A percentile compares a stretch with the other conserved stretches of the same genome.
These are phyloP conservation scores for Marvania coccoides DNA, from an alignment of 139 green algal species.

Conservation along the genomic window DNA sequence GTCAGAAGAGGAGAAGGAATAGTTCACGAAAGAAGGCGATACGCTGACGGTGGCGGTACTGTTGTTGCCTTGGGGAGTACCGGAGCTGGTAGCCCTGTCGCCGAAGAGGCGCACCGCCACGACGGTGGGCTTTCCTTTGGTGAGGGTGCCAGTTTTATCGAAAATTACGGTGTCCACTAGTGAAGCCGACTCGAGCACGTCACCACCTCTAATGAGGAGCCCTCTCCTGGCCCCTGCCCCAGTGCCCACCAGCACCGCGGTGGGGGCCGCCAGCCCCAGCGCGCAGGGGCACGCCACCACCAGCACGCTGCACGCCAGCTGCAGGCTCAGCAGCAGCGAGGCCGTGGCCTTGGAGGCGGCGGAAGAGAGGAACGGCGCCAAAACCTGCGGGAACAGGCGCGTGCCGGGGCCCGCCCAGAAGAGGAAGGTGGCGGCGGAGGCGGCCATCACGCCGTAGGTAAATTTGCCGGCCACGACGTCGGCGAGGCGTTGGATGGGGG, in stretches of 20 bases:
- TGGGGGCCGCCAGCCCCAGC: constrained; percentile 86
- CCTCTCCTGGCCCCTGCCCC: constrained; percentile 60
- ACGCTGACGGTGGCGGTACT: not conserved
- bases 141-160: constrained; percentile 96
- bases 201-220: constrained; percentile 77
- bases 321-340: constrained; percentile 56
- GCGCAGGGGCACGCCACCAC: constrained; percentile 92
- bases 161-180: constrained; percentile 81
- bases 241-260: constrained; percentile 86
- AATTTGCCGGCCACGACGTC: constrained; percentile 61
- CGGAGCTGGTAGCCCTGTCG: constrained; percentile 2
- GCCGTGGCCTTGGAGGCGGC: constrained; percentile 10
- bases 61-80: not conserved
- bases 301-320: constrained; percentile 88
- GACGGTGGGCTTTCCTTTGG: constrained; percentile 64
- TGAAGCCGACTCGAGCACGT: constrained; percentile 66
- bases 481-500: constrained; percentile 78
- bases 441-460: constrained; percentile 72
- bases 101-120: not conserved
- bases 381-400: constrained; percentile 55
- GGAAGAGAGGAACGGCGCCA: constrained; percentile 17
- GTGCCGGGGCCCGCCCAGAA: constrained; percentile 69
- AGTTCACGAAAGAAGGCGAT: no score
- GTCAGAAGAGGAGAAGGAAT: no score
- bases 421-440: constrained; percentile 60